Base-by-base conservation (phyloP, 768 basidiomycete species). In the Kwoniella pini region DNA sequence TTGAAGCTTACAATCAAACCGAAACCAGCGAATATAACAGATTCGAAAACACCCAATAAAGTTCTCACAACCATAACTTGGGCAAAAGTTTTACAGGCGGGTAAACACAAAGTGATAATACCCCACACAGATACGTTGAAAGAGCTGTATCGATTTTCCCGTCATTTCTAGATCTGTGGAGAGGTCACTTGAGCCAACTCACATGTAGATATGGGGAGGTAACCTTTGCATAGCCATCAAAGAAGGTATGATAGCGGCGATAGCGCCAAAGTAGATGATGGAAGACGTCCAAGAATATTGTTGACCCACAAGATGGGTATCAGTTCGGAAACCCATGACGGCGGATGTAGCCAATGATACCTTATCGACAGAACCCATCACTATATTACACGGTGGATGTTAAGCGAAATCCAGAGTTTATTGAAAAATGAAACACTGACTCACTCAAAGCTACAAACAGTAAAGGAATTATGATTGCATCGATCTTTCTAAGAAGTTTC, bases 1-100 rank as follows among this genome's bases (percentile, higher is more conserved):
- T 21, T 13, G 21, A 3, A 26, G 17, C 57, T 55, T 26, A 62
- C 38, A 19, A 81, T 82, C 36, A 82, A 79, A 1, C 80, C 80
- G 31, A 82, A 81, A 60, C 81, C 82, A 49, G 78, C 78, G 19
- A 69, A 72, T 49, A 63, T 68, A 49, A 63, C 40, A 0, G 61
- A 55, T 42, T 74, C 72, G 39, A 71, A 69, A 0, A 74, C 21
- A 13, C 72, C 72, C 4, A 74, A 62, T 28, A 74, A 50, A 51
- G 69, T 60, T 2, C 72, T 53, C n/a, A 45, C 56, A 24, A 57
- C 69, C 17, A 56, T 36, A 21, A 71, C 51, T 3, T 58, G 54
- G 1, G 59, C 57, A 26, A 54, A 70, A 55, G 56, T 65, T 24
- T 65, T 57, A 27, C 51, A 56, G 1, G 57, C 67, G 17, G 67